Evolutionary conservation across 108 stramenopile species (phyloP), one percentile per base, ranked within the genome.

Genomic region (Skeletonema potamos): DNA sequence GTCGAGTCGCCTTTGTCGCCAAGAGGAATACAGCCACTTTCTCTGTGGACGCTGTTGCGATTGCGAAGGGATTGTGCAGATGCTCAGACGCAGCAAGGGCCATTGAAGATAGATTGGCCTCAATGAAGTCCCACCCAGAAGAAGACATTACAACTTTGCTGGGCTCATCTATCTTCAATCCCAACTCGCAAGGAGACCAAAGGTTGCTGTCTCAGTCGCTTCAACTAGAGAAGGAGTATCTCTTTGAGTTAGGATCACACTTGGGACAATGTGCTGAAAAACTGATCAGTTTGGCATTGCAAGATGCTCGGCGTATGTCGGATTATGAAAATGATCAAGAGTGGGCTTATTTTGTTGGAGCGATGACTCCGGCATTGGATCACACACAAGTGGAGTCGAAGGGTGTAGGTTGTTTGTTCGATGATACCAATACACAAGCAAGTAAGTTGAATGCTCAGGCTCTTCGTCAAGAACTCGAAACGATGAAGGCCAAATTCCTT

Each of bases 81-180:
- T 76, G 74, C 44, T 71, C 74, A 41, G 74, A 76, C 56, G 74
- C 70, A 20, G 54, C 74, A n/a, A 62, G 70, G 70, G 73, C 73
- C 39, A 74, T 74, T 29, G 57, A 74, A 58, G 73, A 74, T 27
- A 32, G 64, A 17, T 64, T 74, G 4, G 58, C 29, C 9, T 32
- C 41, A 30, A 41, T 74, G 66, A 61, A 60, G 59, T 54, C 69
- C 27, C 70, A 76, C 48, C 70, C 74, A 6, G 74, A 76, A 55
- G 70, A 70, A 64, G 74, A 70, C 26, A 56, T 76, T 2, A 51
- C 69, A 63, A 76, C 71, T 13, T 65, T 76, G 62, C 48, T 76
- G 32, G 29, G 63, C 54, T 70, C 70, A 26, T 70, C 74, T 37
- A 39, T 33, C 37, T 61, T 72, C 8, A 26, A 17, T 18, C 44